Percentiles rank a stretch among this genome's conserved stretches.
phyloP scores from a whole-genome alignment of 139 green algal species.

The Chlorella sp. region DNA sequence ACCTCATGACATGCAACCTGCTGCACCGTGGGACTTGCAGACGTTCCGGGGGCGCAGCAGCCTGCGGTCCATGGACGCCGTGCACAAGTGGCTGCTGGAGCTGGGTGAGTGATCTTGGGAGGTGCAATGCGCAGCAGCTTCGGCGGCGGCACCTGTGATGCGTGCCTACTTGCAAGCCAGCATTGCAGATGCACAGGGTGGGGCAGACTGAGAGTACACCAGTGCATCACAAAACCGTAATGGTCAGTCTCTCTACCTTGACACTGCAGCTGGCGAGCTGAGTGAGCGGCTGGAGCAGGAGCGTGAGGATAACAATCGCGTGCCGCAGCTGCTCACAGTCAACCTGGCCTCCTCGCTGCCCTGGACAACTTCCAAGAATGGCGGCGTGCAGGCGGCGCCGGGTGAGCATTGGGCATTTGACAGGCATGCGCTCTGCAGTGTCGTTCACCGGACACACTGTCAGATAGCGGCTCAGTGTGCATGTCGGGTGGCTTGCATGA shows the following conservation, averaged over 20 bases:
- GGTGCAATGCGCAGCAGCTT: not conserved
- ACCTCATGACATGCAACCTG: no score
- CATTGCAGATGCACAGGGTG: no score
- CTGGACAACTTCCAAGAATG: not conserved
- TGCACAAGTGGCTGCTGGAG: conserved; percentile 68
- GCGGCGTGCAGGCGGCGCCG: not conserved
- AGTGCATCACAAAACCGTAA: no score
- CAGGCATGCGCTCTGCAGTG: no score
- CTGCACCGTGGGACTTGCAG: not conserved
- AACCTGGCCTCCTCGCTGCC: not conserved
- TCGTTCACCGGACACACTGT: no score
- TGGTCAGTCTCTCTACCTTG: no score
- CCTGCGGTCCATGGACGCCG: conserved; percentile 45
- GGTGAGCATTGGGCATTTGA: not conserved
- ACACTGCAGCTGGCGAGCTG: conserved; percentile 62
- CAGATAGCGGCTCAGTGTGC: no score
- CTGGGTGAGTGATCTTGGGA: conserved; percentile 2
- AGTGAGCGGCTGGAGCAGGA: conserved; percentile 70
- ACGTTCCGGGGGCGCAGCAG: conserved; percentile 71
- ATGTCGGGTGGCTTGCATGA: no score
- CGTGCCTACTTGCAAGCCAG: not conserved
- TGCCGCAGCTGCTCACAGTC: conserved; percentile 41
- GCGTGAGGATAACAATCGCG: conserved; percentile 46
- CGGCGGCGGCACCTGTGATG: not conserved
- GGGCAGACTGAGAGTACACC: no score